These are phyloP conservation scores for Colletotrichum navitas DNA, from an alignment of 2,329 filamentous ascomycete species.

Conservation along the genomic window DNA sequence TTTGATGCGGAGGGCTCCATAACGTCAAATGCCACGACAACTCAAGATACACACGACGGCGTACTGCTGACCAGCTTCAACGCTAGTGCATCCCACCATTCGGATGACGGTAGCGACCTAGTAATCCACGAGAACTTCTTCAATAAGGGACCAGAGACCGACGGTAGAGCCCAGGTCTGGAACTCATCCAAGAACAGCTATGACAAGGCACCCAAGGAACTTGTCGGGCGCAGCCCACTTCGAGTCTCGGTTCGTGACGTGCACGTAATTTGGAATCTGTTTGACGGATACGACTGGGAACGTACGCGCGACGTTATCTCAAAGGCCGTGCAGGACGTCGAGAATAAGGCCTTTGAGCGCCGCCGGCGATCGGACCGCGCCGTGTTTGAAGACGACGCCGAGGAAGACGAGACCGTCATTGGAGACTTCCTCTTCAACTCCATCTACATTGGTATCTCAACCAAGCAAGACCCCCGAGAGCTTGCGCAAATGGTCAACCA, in stretches of 20 bases:
- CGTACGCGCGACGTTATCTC: constrained; percentile 87
- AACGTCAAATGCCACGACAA: constrained; percentile 55
- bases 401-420: constrained; percentile 87
- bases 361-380: constrained; percentile 68
- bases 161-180: constrained; percentile 82
- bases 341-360: constrained; percentile 83
- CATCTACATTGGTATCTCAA: constrained; percentile 94
- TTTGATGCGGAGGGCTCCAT: constrained; percentile 60
- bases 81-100: constrained; percentile 51
- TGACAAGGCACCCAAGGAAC: constrained; percentile 71
- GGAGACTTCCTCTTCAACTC: constrained; percentile 98
- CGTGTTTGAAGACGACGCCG: constrained; percentile 73
- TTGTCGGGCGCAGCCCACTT: constrained; percentile 77
- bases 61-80: constrained; percentile 58
- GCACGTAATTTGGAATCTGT: constrained; percentile 96
- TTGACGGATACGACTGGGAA: constrained; percentile 97
- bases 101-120: constrained; percentile 72
- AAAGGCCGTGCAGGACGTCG: constrained; percentile 89
- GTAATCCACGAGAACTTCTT: constrained; percentile 86
- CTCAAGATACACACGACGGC: constrained; percentile 59
- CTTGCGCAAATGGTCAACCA: constrained; percentile 88
- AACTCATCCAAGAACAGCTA: constrained; percentile 83
- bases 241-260: constrained; percentile 85
- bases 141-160: constrained; percentile 68
- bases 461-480: constrained; percentile 86